Percentiles rank a stretch among this genome's conserved stretches.
These are phyloP conservation scores for Dysphania ambrosioides DNA, from an alignment of 148 eudicot genomes.

Conservation along the genomic window DNA sequence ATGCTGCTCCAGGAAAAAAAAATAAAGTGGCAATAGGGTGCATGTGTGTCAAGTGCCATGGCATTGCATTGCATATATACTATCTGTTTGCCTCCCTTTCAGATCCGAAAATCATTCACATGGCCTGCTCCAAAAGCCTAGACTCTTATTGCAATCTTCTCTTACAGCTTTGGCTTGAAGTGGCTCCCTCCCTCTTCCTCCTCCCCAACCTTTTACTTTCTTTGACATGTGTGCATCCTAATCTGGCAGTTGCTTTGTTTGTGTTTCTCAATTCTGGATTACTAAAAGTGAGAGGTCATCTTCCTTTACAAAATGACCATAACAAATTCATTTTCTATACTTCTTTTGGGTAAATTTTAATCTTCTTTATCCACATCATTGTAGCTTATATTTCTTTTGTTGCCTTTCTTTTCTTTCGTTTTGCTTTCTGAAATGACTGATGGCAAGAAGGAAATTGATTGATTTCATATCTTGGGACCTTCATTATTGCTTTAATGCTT, in stretches of 20 bases:
- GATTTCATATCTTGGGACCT: background rate
- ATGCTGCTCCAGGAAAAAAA: background rate
- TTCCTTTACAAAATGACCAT: background rate
- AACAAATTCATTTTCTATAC: background rate
- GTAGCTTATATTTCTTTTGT: background rate
- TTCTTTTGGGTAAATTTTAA: background rate
- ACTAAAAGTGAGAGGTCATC: background rate
- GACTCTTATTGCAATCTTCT: background rate
- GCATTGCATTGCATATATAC: too few species aligned
- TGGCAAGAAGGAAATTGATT: background rate
- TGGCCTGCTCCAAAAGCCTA: too few species aligned
- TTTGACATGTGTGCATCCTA: background rate
- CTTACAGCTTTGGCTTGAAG: background rate
- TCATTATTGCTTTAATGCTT: background rate
- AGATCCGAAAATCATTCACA: background rate
- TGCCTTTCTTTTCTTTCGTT: background rate
- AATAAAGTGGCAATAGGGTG: background rate
- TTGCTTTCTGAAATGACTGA: background rate
- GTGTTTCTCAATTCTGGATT: background rate
- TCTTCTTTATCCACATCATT: background rate
- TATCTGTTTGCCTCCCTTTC: background rate
- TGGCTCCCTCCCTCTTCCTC: background rate
- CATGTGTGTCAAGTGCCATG: background rate
- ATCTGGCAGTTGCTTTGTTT: background rate
- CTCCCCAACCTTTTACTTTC: background rate